phyloP scores from a whole-genome alignment of 2,329 filamentous ascomycete species.

The Fusarium palustre region DNA sequence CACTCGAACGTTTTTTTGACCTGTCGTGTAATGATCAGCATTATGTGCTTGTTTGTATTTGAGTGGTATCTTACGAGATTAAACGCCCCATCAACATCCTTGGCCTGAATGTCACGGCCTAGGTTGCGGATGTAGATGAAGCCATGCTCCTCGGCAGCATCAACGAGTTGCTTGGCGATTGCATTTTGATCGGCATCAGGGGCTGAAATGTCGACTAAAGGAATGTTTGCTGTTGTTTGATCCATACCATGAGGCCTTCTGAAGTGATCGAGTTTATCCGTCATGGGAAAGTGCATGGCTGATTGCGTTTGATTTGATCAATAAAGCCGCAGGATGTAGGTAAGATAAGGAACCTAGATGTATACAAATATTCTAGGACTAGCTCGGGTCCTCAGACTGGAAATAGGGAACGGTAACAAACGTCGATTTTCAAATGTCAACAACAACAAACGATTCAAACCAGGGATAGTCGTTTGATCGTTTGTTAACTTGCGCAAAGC shows the following conservation, averaged over 20 bases:
- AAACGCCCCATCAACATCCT: slow-evolving; percentile 78
- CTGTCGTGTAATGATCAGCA: slow-evolving; percentile 48
- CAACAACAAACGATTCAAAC: background rate
- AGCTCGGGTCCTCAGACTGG: background rate
- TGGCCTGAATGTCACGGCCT: slow-evolving; percentile 73
- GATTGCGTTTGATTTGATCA: background rate
- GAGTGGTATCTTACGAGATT: slow-evolving; percentile 65
- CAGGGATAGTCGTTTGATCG: background rate
- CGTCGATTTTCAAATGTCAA: background rate
- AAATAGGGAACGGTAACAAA: background rate
- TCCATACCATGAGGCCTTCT: slow-evolving; percentile 27
- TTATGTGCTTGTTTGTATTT: background rate
- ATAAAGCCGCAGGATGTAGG: background rate
- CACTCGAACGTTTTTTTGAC: slow-evolving; percentile 78
- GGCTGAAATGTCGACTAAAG: slow-evolving; percentile 80
- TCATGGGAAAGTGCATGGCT: slow-evolving; percentile 13
- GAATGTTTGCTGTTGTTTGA: slow-evolving; percentile 65
- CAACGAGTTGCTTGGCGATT: slow-evolving; percentile 76
- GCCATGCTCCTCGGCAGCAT: slow-evolving; percentile 84
- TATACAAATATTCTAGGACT: background rate
- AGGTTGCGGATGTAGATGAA: slow-evolving; percentile 90
- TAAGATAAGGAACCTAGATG: background rate
- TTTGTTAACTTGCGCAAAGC: slow-evolving; percentile 12
- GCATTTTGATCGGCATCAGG: slow-evolving; percentile 60
- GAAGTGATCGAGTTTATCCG: slow-evolving; percentile 10